Evolutionary conservation across 352 stramenopile genomes (phyloP), one percentile per base, ranked within the genome.

Genomic region (Aphanomyces stellatus): DNA sequence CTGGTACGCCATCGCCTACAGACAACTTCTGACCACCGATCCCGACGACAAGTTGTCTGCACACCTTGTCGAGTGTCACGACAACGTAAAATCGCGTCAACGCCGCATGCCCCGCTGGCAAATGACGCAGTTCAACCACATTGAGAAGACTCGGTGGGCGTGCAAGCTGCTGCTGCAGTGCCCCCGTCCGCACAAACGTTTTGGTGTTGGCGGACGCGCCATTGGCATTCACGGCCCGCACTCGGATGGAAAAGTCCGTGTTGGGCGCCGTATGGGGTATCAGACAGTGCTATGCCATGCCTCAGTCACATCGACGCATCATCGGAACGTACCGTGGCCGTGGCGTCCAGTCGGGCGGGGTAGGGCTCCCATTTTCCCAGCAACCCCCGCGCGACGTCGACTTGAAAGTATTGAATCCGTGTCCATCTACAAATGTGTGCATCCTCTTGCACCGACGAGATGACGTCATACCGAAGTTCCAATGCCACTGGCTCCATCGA

Each of bases 241-340:
- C n/a, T 22, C 59, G 59, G 19, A 66, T 35, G 8, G 30, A 51
- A 30, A 56, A 66, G 15, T 66, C 59, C 6, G 59, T 66, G 22
- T 66, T 53, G 8, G 59, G 59, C 17, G 22, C 19, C 7, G 19
- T n/a, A 6, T 43, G 15, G 6, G 59, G 59, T 25, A 66, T 27
- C 3, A 66, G 27, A 24, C 41, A 53, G 5, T 22, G 49, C 59
- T 66, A 66, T n/a, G n/a, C n/a, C n/a, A n/a, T n/a, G n/a, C n/a
- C n/a, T n/a, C n/a, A n/a, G n/a, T n/a, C n/a, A n/a, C n/a, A n/a
- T n/a, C n/a, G n/a, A n/a, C n/a, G n/a, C n/a, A n/a, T n/a, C n/a
- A n/a, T n/a, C n/a, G n/a, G n/a, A 4, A 31, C 22, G n/a, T 33
- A 55, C 41, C 59, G 41, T 63, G 27, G 55, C 55, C 55, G 55